Conservation (phyloP, 2,329 filamentous ascomycete genomes). For the Zarea fungicola region DNA sequence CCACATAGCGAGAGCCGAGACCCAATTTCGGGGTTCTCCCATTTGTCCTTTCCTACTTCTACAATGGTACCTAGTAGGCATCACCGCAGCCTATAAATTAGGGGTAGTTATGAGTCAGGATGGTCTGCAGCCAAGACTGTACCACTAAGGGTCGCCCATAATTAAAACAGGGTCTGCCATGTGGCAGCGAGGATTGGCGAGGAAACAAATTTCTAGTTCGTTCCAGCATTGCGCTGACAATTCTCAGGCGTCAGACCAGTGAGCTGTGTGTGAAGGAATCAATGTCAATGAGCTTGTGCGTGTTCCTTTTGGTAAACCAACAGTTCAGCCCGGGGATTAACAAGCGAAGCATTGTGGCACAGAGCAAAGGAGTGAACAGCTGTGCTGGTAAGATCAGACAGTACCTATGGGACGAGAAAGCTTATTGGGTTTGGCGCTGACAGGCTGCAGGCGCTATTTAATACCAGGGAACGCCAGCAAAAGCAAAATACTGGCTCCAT, state of each 20-base stretch:
- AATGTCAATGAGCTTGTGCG: too few relatives aligned
- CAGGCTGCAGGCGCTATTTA: background rate
- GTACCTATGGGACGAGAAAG: background rate
- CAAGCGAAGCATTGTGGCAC: too few relatives aligned
- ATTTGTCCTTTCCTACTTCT: background rate
- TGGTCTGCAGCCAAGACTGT: constrained; percentile 1
- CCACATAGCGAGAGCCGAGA: background rate
- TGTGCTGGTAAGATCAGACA: background rate
- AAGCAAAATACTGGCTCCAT: too few relatives aligned
- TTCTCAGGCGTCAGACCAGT: too few relatives aligned
- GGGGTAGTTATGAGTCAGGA: constrained; percentile 8
- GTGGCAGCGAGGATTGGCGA: constrained; percentile 9
- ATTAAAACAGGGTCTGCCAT: constrained; percentile 13
- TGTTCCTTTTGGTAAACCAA: too few relatives aligned
- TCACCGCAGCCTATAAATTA: too few relatives aligned
- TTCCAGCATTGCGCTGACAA: background rate
- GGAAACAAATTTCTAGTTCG: background rate
- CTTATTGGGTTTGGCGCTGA: constrained; percentile 1
- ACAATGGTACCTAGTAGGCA: too few relatives aligned
- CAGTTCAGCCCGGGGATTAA: too few relatives aligned
- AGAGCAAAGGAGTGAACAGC: too few relatives aligned
- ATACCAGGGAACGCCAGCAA: background rate
- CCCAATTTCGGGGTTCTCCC: background rate
- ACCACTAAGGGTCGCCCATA: background rate
- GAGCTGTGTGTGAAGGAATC: too few relatives aligned